Percentiles rank a stretch among this genome's conserved stretches.
These are phyloP conservation scores for Citeromyces nyonsensis DNA, from an alignment of 805 yeast species.

Conservation along the genomic window DNA sequence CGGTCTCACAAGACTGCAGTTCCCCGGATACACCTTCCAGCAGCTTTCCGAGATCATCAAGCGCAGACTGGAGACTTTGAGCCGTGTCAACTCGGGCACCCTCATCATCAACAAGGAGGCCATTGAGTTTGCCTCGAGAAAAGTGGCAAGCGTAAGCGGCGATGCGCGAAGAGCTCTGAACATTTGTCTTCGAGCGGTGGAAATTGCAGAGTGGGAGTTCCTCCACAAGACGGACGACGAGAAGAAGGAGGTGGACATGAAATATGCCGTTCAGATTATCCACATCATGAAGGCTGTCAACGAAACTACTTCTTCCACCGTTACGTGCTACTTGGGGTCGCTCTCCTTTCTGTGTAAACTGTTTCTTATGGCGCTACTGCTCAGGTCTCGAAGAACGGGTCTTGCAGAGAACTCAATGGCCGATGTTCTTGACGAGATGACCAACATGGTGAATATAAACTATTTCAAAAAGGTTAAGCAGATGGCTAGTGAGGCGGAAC, in stretches of 20 bases:
- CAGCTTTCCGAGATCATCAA: constrained; percentile 66
- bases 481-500: constrained; percentile 8
- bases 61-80: constrained; percentile 43
- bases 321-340: constrained; percentile 36
- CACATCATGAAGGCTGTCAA: constrained; percentile 71
- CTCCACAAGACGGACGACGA: constrained; percentile 15
- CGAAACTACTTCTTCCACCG: constrained; percentile 67
- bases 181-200: constrained; percentile 81
- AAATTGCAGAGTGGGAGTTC: constrained; percentile 61
- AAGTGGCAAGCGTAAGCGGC: constrained; percentile 92
- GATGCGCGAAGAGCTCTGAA: constrained; percentile 90
- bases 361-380: constrained; percentile 50
- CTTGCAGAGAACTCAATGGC: constrained; percentile 58
- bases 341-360: constrained; percentile 61
- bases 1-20: constrained; percentile 77
- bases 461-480: constrained; percentile 13
- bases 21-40: constrained; percentile 73
- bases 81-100: constrained; percentile 18
- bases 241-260: constrained; percentile 17
- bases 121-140: constrained; percentile 80
- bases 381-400: constrained; percentile 52
- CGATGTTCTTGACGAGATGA: constrained; percentile 67
- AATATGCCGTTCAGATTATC: constrained; percentile 44
- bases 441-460: constrained; percentile 15
- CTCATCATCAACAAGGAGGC: constrained; percentile 52